These are phyloP conservation scores for Colletotrichum sp. DNA, from an alignment of 2,329 filamentous ascomycete species.

Conservation along the genomic window DNA sequence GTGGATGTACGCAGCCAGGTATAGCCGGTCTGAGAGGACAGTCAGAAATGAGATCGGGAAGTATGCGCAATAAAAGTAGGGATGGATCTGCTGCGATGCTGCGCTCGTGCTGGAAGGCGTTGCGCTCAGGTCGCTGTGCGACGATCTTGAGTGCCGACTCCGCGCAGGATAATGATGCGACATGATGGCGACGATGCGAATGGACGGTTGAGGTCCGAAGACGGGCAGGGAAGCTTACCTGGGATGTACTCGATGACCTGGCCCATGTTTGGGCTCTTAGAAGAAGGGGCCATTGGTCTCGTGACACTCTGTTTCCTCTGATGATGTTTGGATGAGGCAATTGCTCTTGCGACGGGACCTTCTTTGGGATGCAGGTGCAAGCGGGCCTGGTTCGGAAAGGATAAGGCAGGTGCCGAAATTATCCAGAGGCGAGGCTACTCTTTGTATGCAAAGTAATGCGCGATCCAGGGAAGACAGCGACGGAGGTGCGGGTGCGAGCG, in stretches of 20 bases:
- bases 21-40: constrained; percentile 77
- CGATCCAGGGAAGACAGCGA: neutral
- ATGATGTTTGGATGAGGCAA: neutral
- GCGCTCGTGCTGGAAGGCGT: neutral
- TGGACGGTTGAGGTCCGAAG: neutral
- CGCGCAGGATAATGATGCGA: constrained; percentile 35
- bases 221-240: constrained; percentile 60
- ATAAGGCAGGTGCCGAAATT: constrained; percentile 8
- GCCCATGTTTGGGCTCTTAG: constrained; percentile 68
- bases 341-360: neutral
- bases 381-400: constrained; percentile 2
- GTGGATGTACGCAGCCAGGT: constrained; percentile 89
- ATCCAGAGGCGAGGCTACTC: constrained; percentile 11
- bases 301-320: constrained; percentile 1
- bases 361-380: neutral
- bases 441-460: constrained; percentile 21
- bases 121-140: neutral
- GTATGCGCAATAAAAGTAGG: constrained; percentile 23
- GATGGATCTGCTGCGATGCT: neutral
- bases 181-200: constrained; percentile 21
- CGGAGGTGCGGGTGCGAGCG: neutral
- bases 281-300: constrained; percentile 55
- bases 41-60: constrained; percentile 39
- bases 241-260: constrained; percentile 97
- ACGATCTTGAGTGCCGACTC: neutral